Evolutionary conservation across 345 rosid genomes (phyloP), one percentile per base, ranked within the genome.

Genomic region (Eutrema yunnanense): DNA sequence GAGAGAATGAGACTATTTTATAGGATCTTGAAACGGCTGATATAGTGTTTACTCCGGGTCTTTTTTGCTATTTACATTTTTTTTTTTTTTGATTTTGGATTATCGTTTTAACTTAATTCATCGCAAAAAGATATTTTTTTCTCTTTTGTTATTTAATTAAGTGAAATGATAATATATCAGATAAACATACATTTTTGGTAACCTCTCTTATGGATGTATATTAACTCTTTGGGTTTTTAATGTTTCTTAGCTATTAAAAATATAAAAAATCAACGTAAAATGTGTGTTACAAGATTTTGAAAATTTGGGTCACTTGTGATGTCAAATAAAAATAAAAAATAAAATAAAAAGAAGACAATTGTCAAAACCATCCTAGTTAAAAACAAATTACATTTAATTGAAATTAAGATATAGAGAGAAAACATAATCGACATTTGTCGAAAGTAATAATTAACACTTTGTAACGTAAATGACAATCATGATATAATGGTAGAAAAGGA

Each of bases 21-120:
- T 76, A 76, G 76, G 72, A 76, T 46, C 74, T 55, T 47, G 22
- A 54, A 75, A 75, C 74, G 71, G 71, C 60, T 62, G 41, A 32
- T 55, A 46, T 48, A 7, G 12, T 66, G 62, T 52, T 74, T 47
- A 41, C 62, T 46, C 65, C 6, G 42, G 10, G 22, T 54, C 42
- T 53, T 61, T 42, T 46, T 16, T 51, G 64, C 30, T 46, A 4
- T 73, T 55, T 43, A 27, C 26, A 30, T 14, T 61, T 32, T 2
- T 2, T 19, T 19, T 19, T 22, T 16, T 11, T 27, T 1, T 2
- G 32, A 30, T 12, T 27, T 43, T 7, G 19, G 37, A 29, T 43
- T 43, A 43, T 62, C 6, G 2, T 43, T 62, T 46, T 62, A 2
- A 43, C 3, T 16, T 36, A 46, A n/a, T 30, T 43, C n/a, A 41